Percentiles rank a stretch among this genome's conserved stretches.
Evolutionary conservation across 176 grass and related monocot species (phyloP).

Genomic region (Metroxylon sagu): DNA sequence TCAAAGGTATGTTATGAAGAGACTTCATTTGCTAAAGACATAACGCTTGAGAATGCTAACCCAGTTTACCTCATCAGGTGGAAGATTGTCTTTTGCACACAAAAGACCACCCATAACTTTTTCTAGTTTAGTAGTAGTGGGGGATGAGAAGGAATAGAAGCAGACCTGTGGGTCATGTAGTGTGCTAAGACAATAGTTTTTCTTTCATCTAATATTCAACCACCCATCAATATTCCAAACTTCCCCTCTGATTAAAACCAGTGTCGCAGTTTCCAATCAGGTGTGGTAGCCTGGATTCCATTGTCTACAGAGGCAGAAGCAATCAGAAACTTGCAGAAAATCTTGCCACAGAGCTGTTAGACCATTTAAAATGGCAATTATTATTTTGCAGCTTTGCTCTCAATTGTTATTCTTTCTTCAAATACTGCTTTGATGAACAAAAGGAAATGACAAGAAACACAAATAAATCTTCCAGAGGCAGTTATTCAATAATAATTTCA

Average conservation of each 20-base stretch:
- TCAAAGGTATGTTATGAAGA: too few relatives aligned
- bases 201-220: constrained; percentile 90
- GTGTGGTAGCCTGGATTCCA: constrained; percentile 66
- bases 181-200: constrained; percentile 69
- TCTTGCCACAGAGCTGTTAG: too few relatives aligned
- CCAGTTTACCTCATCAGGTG: background rate
- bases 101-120: too few relatives aligned
- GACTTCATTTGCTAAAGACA: too few relatives aligned
- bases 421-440: too few relatives aligned
- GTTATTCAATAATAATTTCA: too few relatives aligned
- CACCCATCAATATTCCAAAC: constrained; percentile 89
- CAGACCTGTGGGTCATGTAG: constrained; percentile 77
- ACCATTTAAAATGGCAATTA: too few relatives aligned
- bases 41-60: background rate
- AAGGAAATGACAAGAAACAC: too few relatives aligned
- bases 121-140: too few relatives aligned
- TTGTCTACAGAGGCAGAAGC: constrained; percentile 36
- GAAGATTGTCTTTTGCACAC: background rate
- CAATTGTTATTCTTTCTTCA: too few relatives aligned
- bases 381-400: too few relatives aligned
- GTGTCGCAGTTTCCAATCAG: constrained; percentile 65
- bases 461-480: too few relatives aligned
- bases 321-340: background rate
- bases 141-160: background rate
- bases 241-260: constrained; percentile 82